Percentiles rank a stretch among this genome's conserved stretches.
These are phyloP conservation scores for Herpomyces periplanetae DNA, from an alignment of 2,329 filamentous ascomycete species.

Conservation along the genomic window DNA sequence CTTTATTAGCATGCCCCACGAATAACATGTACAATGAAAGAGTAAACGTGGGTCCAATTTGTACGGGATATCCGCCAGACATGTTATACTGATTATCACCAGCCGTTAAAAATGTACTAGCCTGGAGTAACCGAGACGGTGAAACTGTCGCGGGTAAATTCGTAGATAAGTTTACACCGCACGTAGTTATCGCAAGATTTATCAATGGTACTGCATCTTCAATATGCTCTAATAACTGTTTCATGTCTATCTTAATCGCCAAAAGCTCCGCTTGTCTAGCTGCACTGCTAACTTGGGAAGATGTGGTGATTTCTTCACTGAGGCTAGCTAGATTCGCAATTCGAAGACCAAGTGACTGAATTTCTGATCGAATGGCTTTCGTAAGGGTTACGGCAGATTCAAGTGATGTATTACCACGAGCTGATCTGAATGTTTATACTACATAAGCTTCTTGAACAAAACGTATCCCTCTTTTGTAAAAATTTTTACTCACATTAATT, in stretches of 20 bases:
- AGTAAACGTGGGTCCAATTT: conserved; percentile 54
- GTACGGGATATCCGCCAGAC: conserved; percentile 20
- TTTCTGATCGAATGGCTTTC: conserved; percentile 42
- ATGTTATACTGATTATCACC: conserved; percentile 47
- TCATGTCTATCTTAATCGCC: conserved; percentile 32
- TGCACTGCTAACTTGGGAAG: conserved; percentile 12
- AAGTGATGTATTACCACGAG: conserved; percentile 34
- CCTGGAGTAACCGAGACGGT: conserved; percentile 57
- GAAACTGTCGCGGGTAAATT: conserved; percentile 46
- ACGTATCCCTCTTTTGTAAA: conserved; percentile 1
- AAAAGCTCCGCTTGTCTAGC: conserved; percentile 23
- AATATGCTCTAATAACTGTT: conserved; percentile 29
- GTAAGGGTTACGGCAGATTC: conserved; percentile 54
- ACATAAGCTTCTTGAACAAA: too few relatives aligned
- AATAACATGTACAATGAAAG: conserved; percentile 88
- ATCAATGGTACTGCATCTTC: conserved; percentile 70
- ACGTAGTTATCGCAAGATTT: conserved; percentile 72
- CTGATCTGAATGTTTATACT: conserved; percentile 11
- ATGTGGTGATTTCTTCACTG: conserved; percentile 9
- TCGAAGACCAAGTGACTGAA: conserved; percentile 33
- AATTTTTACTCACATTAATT: conserved; percentile 23
- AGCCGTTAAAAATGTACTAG: conserved; percentile 55
- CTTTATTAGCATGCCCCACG: conserved; percentile 23
- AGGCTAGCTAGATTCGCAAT: conserved; percentile 22
- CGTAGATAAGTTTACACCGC: conserved; percentile 48